Evolutionary conservation across 768 basidiomycete species (phyloP), one percentile per base, ranked within the genome.

Genomic region (Rhodotorula graminis): DNA sequence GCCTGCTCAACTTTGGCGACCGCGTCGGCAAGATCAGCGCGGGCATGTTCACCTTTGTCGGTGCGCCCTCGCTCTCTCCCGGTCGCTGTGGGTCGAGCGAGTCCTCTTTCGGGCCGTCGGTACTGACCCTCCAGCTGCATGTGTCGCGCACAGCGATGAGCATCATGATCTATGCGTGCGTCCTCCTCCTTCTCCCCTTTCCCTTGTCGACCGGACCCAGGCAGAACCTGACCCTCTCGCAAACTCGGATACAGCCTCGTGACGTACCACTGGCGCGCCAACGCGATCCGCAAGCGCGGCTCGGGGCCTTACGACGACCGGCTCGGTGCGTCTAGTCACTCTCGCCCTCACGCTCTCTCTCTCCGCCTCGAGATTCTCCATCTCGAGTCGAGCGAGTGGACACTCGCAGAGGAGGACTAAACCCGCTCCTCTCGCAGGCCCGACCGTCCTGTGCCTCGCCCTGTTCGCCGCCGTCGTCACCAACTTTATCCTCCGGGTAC

Each of bases 261-360:
- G 77, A 92, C 93, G 55, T 99, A 93, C 80, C 95, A 98, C 80
- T 95, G 93, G 92, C 87, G 96, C 74, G 96, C 95, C 14, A 87
- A 88, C 40, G 90, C 93, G 37, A 99, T 99, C 79, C 88, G 94
- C 62, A 84, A 87, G 49, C 91, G 95, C 60, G 92, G 93, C 18
- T 86, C 91, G 69, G 94, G 93, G 15, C 94, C 95, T 14, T 98
- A 98, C 81, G 96, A 99, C 78, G 96, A 99, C 82, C 86, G 96
- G 67, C 81, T 96, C 63, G 95, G 94, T 46, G 73, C 65, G 58
- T 66, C 42, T 65, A n/a, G n/a, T n/a, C n/a, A n/a, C n/a, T n/a
- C n/a, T n/a, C n/a, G n/a, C n/a, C n/a, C n/a, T n/a, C n/a, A n/a
- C 37, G 37, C 37, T 37, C 37, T 37, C 37, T 37, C 37, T 37